Evolutionary conservation across 2,329 filamentous ascomycete species (phyloP), one percentile per base, ranked within the genome.

Genomic region (Xylaria sp.): DNA sequence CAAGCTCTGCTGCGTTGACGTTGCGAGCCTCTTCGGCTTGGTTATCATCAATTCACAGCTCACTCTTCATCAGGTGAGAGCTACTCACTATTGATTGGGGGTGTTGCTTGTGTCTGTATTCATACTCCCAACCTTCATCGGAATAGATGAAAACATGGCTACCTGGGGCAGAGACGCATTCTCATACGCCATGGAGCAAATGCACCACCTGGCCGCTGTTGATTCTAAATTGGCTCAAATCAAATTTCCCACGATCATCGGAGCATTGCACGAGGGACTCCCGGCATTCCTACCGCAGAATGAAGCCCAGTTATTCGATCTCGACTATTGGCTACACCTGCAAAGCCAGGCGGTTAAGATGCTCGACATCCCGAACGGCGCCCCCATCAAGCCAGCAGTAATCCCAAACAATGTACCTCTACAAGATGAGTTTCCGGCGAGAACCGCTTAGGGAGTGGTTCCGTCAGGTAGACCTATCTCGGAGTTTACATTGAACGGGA

Each of bases 401-500:
- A 15, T 6, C 20, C 46, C 12, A 7, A 1, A 6, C 12, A 8
- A 13, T 6, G 15, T 15, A 3, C 2, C 4, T 6, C 25, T 6
- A 2, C 5, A 3, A 2, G 28, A 28, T 4, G 49, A 61, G 10
- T 33, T 12, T 33, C 36, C 41, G 28, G 51, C 39, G 46, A 13
- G 36, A 0, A 18, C 41, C 57, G 18, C 18, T n/a, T 66, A 66
- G 64, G 54, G 56, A 39, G 31, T 51, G 64, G 51, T 52, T 23
- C 39, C 43, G 39, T n/a, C 49, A 12, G 49, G 49, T 3, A 39
- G 51, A 25, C 2, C 33, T 15, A 5, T 3, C 36, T 8, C 23
- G 20, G 33, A 51, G 31, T 3, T 5, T 4, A 12, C 48, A 31
- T 13, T 41, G 28, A 5, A 56, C 31, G 1, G 33, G 8, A 36